Base-by-base conservation (phyloP, 2,329 filamentous ascomycete genomes). In the Colletotrichum cuscutae region DNA sequence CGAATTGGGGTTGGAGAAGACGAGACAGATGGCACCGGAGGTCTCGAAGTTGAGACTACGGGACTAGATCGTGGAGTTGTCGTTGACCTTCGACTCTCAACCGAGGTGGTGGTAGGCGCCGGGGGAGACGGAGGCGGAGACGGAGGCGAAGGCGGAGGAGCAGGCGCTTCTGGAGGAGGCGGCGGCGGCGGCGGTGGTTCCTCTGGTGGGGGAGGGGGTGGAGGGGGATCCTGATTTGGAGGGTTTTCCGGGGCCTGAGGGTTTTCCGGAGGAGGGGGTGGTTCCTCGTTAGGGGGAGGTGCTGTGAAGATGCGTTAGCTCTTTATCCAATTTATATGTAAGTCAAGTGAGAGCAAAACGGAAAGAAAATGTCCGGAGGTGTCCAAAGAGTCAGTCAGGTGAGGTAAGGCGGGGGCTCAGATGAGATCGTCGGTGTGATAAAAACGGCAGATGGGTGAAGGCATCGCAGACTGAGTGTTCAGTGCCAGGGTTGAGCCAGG, bases 291-390 rank as follows among this genome's bases (percentile, higher is more conserved):
- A 64, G 53, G 11, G 22, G 54, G 52, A 49, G 42, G 42, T 12
- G 42, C 69, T 69, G 22, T 63, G 54, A 56, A n/a, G 22, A 4
- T 15, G 35, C 4, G 32, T 72, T 72, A 69, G 65, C 59, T 69
- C 24, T n/a, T 4, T 19, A 15, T 46, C 28, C 32, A 24, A 15
- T 22, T 28, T 9, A 12, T 22, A 11, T 42, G 37, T 6, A 35
- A 52, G 56, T 46, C 22, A 46, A 19, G 19, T 12, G 60, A 72
- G 46, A 61, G 28, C 11, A 64, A 60, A 13, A 72, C 66, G 53
- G 32, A 64, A 69, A 56, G 24, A 22, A 64, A 68, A 69, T 53
- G 37, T 63, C 46, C 70, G 46, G 42, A 56, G 13, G 35, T 26
- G 4, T 46, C 6, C 7, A 26, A 22, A 15, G 19, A 15, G 52